These are phyloP conservation scores for Pharnaceum exiguum DNA, from an alignment of 148 eudicot species.

Conservation along the genomic window DNA sequence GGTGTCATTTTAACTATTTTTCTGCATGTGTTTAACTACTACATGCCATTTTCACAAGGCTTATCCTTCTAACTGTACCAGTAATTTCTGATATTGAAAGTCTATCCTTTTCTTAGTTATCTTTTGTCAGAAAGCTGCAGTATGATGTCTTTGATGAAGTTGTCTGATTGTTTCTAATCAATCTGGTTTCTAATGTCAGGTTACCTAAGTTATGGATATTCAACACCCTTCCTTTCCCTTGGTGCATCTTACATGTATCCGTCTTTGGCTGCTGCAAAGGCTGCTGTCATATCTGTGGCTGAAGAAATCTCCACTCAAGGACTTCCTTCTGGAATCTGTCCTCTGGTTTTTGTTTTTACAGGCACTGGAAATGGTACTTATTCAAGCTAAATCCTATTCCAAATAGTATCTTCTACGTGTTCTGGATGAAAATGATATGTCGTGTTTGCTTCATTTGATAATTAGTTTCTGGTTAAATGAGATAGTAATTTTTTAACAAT, in stretches of 20 bases:
- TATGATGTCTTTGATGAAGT: too few relatives aligned
- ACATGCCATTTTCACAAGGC: too few relatives aligned
- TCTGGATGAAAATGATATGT: not conserved
- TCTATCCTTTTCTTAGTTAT: too few relatives aligned
- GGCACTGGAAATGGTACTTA: constrained; percentile 93
- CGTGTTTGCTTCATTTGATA: not conserved
- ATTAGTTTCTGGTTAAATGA: not conserved
- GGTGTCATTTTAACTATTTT: too few relatives aligned
- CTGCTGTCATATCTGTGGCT: constrained; percentile 91
- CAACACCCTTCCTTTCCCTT: constrained; percentile 89
- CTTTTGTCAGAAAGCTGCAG: too few relatives aligned
- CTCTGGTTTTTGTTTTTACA: constrained; percentile 87
- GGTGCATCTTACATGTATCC: constrained; percentile 97
- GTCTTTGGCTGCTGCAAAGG: constrained; percentile 89
- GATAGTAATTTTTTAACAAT: not conserved
- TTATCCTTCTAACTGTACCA: too few relatives aligned
- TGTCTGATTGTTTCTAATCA: not conserved
- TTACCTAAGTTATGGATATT: constrained; percentile 81
- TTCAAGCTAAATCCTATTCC: not conserved
- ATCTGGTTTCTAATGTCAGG: constrained; percentile 42
- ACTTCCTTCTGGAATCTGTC: constrained; percentile 84
- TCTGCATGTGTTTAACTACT: too few relatives aligned
- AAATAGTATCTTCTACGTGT: not conserved
- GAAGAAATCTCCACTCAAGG: constrained; percentile 91
- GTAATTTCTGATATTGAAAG: too few relatives aligned